A percentile compares a stretch with the other conserved stretches of the same genome.
phyloP scores from a whole-genome alignment of 2,329 filamentous ascomycete species.

The Parastagonospora nodorum region DNA sequence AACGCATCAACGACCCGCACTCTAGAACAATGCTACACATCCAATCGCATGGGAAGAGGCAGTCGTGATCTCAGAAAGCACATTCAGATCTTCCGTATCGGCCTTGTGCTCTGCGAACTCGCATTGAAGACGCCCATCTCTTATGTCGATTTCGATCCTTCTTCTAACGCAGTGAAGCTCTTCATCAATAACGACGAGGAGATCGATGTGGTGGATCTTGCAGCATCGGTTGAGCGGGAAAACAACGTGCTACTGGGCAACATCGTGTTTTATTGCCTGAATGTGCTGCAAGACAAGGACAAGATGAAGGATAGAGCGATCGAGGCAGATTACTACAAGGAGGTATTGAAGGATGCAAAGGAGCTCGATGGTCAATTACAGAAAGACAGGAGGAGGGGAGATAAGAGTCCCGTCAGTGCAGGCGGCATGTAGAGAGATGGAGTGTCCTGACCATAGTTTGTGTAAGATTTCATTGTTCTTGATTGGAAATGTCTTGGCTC shows the following conservation, averaged over 20 bases:
- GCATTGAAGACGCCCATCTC: constrained; percentile 24
- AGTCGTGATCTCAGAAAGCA: constrained; percentile 22
- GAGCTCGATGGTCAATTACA: constrained; percentile 21
- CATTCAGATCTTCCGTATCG: constrained; percentile 33
- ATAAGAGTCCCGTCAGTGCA: constrained; percentile 4
- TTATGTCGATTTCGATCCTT: constrained; percentile 18
- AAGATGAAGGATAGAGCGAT: constrained; percentile 22
- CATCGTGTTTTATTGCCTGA: constrained; percentile 30
- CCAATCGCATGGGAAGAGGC: constrained; percentile 8
- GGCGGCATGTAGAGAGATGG: background rate
- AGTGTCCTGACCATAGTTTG: background rate
- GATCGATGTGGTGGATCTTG: constrained; percentile 23
- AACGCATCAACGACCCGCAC: constrained; percentile 14
- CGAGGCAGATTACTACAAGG: constrained; percentile 23
- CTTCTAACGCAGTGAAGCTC: constrained; percentile 15
- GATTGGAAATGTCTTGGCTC: background rate
- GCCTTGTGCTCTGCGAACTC: constrained; percentile 30
- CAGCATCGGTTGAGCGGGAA: constrained; percentile 26
- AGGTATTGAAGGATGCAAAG: constrained; percentile 26
- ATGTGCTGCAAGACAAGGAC: constrained; percentile 20
- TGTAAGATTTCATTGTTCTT: background rate
- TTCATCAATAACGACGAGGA: constrained; percentile 17
- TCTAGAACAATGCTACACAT: constrained; percentile 16
- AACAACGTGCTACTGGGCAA: constrained; percentile 27
- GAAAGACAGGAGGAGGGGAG: constrained; percentile 11